Base-by-base conservation (phyloP, 2,329 filamentous ascomycete genomes). In the Diaporthe longicolla region DNA sequence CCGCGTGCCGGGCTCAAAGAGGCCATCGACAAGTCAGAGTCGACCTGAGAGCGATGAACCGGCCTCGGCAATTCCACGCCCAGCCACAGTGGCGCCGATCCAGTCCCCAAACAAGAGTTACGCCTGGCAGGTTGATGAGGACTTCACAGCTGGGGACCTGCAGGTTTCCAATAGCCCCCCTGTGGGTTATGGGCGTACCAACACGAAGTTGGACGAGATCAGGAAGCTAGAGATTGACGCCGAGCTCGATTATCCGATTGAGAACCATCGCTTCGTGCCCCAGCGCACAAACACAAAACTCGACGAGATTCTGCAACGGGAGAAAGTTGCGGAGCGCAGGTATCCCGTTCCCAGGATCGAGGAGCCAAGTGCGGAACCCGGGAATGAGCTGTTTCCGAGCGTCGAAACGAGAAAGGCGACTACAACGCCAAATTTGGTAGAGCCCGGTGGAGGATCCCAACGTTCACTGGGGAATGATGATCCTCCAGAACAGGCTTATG, bases 141-240 rank as follows among this genome's bases (percentile, higher is more conserved):
- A 91, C 71, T 90, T 91, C 76, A 90, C 89, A 0, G 89, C 86
- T 15, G 84, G 85, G 55, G 89, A 90, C 73, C 74, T 90, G 52
- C 88, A 90, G 73, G 78, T 88, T 45, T 91, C 89, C 0, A 84
- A 87, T 76, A 91, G 89, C 75, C 89, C 89, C n/a, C 86, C 87
- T 43, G 84, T 90, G 69, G 82, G 80, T 37, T 80, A 85, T 29
- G 80, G 77, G 58, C 81, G 81, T 54, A 81, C 78, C 73, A 84
- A 83, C 70, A 80, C 79, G 52, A 81, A 80, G 59, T 79, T 84
- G 26, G 80, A 83, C 21, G 79, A 83, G 65, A 82, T 85, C 69
- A 79, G 79, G 15, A 79, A 81, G 68, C 77, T 81, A 65, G 84
- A 85, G 73, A 77, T 79, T 29, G 79, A 82, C 72, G 78, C 78